Evolutionary conservation across 2,329 filamentous ascomycete genomes (phyloP), one percentile per base, ranked within the genome.

Genomic region (Colletotrichum viniferum): DNA sequence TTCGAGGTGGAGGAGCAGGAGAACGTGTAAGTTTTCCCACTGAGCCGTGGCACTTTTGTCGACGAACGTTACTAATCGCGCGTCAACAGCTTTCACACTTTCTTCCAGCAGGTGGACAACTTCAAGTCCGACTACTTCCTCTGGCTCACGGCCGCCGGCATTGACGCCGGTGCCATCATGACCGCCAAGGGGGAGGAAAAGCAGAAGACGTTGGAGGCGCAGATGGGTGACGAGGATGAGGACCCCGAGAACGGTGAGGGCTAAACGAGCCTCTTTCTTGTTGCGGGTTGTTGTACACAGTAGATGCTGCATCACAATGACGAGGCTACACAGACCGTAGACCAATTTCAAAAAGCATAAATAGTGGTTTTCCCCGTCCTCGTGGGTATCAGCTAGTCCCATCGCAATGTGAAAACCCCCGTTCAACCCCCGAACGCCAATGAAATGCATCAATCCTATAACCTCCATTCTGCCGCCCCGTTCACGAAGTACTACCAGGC

Each of bases 1-100:
- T 98, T 97, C 84, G 90, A 94, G 30, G 94, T 98, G 68, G 97
- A 98, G 84, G 95, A 97, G 85, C 92, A 93, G 83, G 93, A 95
- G 78, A 96, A 96, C 82, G 91, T 94, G 94, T 96, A 88, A 91
- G 94, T 91, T 48, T 5, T 34, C 3, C 9, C 9, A 52, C 30
- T 5, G 9, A 5, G 3, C 7, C 4, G 13, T 4, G 9, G 4
- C 18, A 26, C 13, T 21, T 12, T 52, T 7, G 34, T 32, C 36
- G 16, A 43, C 16, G 14, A 2, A 16, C 13, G 64, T 38, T 68
- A 56, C 77, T 82, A 62, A 81, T 48, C 69, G 18, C 18, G 16
- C 66, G 1, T 8, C 3, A 14, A 16, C 79, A 95, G 93, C 18
- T 96, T 96, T 84, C 92, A 94, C 79, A 89, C 91, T 55, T 96